Evolutionary conservation across 352 stramenopile species (phyloP).

Genomic region (Pythium brachiatum): DNA sequence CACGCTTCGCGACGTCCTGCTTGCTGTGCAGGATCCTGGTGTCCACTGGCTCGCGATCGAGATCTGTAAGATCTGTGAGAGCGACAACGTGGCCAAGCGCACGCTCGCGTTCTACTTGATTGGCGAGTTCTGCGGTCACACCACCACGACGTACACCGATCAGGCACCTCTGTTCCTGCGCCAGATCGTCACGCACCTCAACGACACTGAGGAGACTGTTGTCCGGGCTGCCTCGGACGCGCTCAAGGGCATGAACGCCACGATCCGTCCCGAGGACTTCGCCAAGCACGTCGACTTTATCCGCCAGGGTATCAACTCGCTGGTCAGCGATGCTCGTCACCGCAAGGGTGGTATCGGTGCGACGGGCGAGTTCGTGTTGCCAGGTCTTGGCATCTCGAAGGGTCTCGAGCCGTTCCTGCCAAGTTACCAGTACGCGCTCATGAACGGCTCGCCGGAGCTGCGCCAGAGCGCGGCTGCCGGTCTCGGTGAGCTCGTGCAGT

Average conservation of each 20-base stretch:
- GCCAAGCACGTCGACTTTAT: slow-evolving; percentile 97
- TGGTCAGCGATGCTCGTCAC: slow-evolving; percentile 95
- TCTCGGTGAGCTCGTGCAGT: slow-evolving; percentile 95
- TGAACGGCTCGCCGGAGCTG: slow-evolving; percentile 91
- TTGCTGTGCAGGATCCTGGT: slow-evolving; percentile 87
- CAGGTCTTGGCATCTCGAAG: slow-evolving; percentile 79
- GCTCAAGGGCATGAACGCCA: slow-evolving; percentile 90
- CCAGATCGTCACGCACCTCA: slow-evolving; percentile 95
- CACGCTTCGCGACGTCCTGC: slow-evolving; percentile 67
- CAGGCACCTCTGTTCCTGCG: slow-evolving; percentile 95
- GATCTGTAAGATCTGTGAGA: slow-evolving; percentile 94
- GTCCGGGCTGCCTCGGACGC: slow-evolving; percentile 88
- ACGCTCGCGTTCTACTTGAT: slow-evolving; percentile 92
- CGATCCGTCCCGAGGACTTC: slow-evolving; percentile 91
- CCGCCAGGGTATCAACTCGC: slow-evolving; percentile 94
- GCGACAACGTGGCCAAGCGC: slow-evolving; percentile 83
- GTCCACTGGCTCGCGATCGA: slow-evolving; percentile 95
- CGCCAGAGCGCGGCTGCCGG: slow-evolving; percentile 91
- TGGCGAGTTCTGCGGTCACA: slow-evolving; percentile 86
- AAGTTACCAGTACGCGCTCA: slow-evolving; percentile 97
- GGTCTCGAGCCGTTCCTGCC: slow-evolving; percentile 96
- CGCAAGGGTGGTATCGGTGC: slow-evolving; percentile 88
- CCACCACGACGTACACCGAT: slow-evolving; percentile 89
- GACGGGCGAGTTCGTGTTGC: slow-evolving; percentile 73
- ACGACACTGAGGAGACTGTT: slow-evolving; percentile 89